Evolutionary conservation across 2,329 filamentous ascomycete species (phyloP), one percentile per base, ranked within the genome.

Genomic region (Hysterium pulicare): DNA sequence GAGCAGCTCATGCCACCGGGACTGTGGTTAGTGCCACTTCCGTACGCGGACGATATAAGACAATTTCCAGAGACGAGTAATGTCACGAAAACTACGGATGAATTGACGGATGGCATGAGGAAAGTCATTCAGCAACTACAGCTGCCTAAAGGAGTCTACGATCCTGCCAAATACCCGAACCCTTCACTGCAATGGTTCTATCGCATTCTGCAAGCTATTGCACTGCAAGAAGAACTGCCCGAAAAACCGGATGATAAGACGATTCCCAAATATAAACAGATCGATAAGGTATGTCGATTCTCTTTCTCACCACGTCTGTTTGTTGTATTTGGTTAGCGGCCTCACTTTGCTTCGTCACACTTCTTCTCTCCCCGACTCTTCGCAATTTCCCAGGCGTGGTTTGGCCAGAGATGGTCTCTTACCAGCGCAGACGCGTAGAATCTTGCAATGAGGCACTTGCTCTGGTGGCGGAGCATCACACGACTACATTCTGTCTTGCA

Each of bases 121-220:
- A 77, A 77, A 5, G 79, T 96, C 3, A 74, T 96, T 2, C 85
- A 93, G 61, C 89, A 95, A 53, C 72, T 96, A 1, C 89, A 95
- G 61, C 79, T 98, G 6, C 93, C 93, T 0, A 90, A 87, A 58
- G 90, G 79, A 5, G 75, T 79, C 23, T 98, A 94, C 60, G 86
- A 95, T 52, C 90, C 91, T 1, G 73, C 75, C 1, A 93, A 86
- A 58, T 97, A 96, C 58, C 88, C 93, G 0, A 98, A 98, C 48
- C 90, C 90, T 8, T 61, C 87, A 7, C 74, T 98, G 19, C 93
- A 98, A 69, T 98, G 91, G 90, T 93, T 97, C 70, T 98, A 97
- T 73, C 84, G 82, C 48, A 95, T 98, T 34, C 72, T 98, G 1
- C 93, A 98, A 68, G 86, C 87, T 5, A 77, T 96, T 44, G 93